Conservation (phyloP, 192 early-diverging fungal species). For the Coemansia sp. region DNA sequence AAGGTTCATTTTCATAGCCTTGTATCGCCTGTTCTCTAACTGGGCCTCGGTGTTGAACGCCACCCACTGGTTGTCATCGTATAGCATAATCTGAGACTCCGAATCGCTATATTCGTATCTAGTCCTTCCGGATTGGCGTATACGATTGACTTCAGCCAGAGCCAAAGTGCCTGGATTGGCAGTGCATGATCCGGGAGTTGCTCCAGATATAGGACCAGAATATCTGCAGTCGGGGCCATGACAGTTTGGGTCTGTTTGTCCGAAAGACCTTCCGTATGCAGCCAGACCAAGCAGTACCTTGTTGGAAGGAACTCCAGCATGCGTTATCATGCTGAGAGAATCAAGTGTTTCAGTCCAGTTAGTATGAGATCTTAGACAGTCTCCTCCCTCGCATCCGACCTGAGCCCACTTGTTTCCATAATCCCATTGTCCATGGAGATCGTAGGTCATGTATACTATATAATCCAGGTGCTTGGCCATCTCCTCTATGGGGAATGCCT, state of each 20-base stretch:
- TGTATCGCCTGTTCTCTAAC: conserved; percentile 1
- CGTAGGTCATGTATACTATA: conserved; percentile 41
- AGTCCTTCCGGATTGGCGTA: conserved; percentile 2
- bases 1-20: conserved; percentile 11
- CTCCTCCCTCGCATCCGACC: no score
- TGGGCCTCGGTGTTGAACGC: conserved; percentile 9
- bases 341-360: conserved; percentile 26
- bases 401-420: conserved; percentile 26
- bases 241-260: conserved; percentile 32
- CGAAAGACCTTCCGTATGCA: conserved; percentile 36
- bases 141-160: conserved; percentile 17
- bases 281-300: conserved; percentile 34
- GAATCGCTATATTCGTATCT: conserved; percentile 19
- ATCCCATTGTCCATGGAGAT: conserved; percentile 39
- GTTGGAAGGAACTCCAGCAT: conserved; percentile 43
- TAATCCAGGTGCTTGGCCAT: conserved; percentile 29
- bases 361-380: conserved; percentile 13
- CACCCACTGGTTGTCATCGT: conserved; percentile 22
- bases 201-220: conserved; percentile 21
- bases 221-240: conserved; percentile 14
- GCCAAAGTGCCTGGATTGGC: conserved; percentile 18
- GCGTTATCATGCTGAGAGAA: conserved; percentile 19
- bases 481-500: conserved; percentile 26
- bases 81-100: conserved; percentile 14
- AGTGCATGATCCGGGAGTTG: conserved; percentile 24